Percentiles rank a stretch among this genome's conserved stretches.
These are phyloP conservation scores for Penicillium hordei DNA, from an alignment of 2,329 filamentous ascomycete species.

Conservation along the genomic window DNA sequence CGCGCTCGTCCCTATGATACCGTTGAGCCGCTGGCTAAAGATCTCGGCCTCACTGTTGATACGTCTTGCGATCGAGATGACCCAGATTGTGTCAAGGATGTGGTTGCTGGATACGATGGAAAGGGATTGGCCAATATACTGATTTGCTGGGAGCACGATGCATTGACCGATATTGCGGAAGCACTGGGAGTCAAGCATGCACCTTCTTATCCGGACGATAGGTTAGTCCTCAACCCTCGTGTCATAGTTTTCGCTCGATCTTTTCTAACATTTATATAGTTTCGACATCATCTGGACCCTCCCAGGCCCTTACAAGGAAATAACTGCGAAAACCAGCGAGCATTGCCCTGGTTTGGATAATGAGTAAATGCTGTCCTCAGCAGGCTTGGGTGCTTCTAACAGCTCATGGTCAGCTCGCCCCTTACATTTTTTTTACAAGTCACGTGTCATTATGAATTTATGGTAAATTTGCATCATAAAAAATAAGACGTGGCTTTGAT, in stretches of 20 bases:
- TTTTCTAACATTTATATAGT: constrained; percentile 8
- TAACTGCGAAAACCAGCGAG: constrained; percentile 52
- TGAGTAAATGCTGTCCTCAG: neutral
- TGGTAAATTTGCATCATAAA: neutral
- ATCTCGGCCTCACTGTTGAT: constrained; percentile 58
- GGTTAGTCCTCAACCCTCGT: constrained; percentile 31
- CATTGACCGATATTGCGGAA: constrained; percentile 53
- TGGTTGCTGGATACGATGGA: constrained; percentile 50
- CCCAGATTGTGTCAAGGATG: constrained; percentile 53
- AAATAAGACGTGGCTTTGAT: neutral
- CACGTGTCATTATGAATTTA: neutral
- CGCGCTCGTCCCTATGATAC: constrained; percentile 58
- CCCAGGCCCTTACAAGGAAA: constrained; percentile 50
- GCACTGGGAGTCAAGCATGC: constrained; percentile 53
- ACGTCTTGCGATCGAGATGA: constrained; percentile 59
- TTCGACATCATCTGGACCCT: constrained; percentile 61
- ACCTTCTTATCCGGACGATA: constrained; percentile 52
- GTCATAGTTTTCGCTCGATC: neutral
- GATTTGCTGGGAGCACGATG: constrained; percentile 62
- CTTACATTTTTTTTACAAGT: neutral
- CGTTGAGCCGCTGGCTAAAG: constrained; percentile 56
- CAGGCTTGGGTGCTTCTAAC: neutral
- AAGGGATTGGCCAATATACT: constrained; percentile 54
- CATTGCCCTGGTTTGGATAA: constrained; percentile 55
- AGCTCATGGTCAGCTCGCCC: neutral